Conservation (phyloP, 2,329 filamentous ascomycete genomes). For the Colletotrichum lindemuthianum region DNA sequence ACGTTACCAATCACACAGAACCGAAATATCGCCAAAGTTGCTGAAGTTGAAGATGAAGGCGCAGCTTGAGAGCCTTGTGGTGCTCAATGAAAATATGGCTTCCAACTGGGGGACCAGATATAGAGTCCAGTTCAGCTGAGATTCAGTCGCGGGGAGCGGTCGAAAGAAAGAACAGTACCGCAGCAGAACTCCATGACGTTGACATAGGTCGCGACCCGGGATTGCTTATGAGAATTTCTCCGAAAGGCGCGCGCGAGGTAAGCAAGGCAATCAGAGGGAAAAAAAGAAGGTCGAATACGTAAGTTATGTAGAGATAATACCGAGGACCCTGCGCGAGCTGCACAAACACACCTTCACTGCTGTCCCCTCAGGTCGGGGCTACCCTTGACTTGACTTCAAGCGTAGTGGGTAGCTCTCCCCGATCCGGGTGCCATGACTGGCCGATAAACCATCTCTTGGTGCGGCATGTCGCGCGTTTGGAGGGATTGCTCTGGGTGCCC, state of each 20-base stretch:
- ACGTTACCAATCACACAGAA: conserved; percentile 9
- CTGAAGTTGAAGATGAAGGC: not conserved
- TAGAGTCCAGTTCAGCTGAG: conserved; percentile 14
- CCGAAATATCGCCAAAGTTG: not conserved
- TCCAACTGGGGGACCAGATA: conserved; percentile 2
- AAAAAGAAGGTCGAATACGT: conserved; percentile 33
- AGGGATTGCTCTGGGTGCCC: conserved; percentile 32
- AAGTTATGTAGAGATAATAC: conserved; percentile 30
- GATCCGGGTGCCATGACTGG: conserved; percentile 30
- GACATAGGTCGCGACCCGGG: conserved; percentile 18
- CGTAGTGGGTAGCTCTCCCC: conserved; percentile 27
- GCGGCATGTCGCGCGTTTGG: conserved; percentile 30
- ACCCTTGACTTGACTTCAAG: conserved; percentile 34
- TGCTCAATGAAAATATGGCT: not conserved
- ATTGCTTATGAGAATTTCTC: conserved; percentile 9
- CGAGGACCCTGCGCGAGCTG: conserved; percentile 35
- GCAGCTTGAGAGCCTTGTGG: not conserved
- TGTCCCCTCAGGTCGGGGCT: conserved; percentile 29
- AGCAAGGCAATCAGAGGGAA: conserved; percentile 13
- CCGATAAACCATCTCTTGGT: conserved; percentile 27
- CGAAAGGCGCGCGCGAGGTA: conserved; percentile 32
- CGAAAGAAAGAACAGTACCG: conserved; percentile 1
- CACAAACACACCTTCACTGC: conserved; percentile 33
- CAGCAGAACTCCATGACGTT: conserved; percentile 32
- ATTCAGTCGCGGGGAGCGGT: conserved; percentile 24